A percentile compares a stretch with the other conserved stretches of the same genome.
These are phyloP conservation scores for Cladosporium halotolerans DNA, from an alignment of 2,329 filamentous ascomycete species.

Conservation along the genomic window DNA sequence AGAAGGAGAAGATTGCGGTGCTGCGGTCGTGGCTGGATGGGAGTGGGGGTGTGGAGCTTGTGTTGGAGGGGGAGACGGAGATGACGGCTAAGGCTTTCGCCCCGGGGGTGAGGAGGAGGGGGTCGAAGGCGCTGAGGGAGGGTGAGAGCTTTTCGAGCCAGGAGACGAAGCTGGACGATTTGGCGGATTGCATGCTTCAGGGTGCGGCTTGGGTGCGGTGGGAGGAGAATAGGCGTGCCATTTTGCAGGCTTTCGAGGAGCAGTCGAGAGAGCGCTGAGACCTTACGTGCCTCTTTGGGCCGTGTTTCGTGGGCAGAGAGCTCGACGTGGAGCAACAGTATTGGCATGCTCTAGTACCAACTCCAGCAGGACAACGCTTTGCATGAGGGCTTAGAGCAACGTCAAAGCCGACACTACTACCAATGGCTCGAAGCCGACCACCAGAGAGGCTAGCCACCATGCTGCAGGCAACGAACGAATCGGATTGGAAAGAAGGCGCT, in stretches of 20 bases:
- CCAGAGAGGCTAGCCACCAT: too few relatives aligned
- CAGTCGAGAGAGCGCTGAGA: too few relatives aligned
- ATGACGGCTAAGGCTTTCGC: constrained; percentile 33
- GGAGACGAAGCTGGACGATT: constrained; percentile 65
- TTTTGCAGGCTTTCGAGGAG: background rate
- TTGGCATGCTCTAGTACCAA: background rate
- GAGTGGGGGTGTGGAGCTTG: constrained; percentile 18
- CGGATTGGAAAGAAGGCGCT: too few relatives aligned
- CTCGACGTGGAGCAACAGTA: background rate
- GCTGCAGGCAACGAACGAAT: too few relatives aligned
- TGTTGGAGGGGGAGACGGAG: constrained; percentile 32
- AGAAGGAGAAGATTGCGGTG: constrained; percentile 59
- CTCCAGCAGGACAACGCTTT: too few relatives aligned
- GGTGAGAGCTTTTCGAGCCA: constrained; percentile 17
- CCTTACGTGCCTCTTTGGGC: too few relatives aligned
- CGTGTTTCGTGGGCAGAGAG: too few relatives aligned
- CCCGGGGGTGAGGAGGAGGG: constrained; percentile 21
- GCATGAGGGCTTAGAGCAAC: too few relatives aligned
- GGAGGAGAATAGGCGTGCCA: constrained; percentile 50
- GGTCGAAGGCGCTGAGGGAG: constrained; percentile 17
- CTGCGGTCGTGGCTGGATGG: constrained; percentile 49
- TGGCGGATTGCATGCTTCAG: constrained; percentile 74
- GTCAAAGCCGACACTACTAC: too few relatives aligned
- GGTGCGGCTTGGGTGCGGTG: constrained; percentile 71
- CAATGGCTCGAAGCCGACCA: too few relatives aligned